phyloP scores from a whole-genome alignment of 2,329 filamentous ascomycete species.

The Cladosporium oxysporum region DNA sequence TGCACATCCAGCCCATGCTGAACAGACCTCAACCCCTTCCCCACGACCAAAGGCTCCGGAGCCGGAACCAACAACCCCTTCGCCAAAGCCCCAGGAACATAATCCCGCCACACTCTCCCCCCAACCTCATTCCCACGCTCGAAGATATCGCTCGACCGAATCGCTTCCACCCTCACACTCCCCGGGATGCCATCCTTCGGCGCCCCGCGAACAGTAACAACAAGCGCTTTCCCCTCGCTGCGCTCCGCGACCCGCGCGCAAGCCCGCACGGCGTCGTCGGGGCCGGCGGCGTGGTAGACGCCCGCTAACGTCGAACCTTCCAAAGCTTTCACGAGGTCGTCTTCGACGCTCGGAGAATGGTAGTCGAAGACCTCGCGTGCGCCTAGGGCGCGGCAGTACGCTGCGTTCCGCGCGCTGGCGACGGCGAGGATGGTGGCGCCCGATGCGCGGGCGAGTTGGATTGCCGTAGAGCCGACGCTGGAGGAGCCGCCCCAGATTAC shows the following conservation, averaged over 20 bases:
- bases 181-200: conserved; percentile 30
- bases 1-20: conserved; percentile 45
- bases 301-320: conserved; percentile 35
- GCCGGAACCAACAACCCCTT: conserved; percentile 40
- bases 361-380: conserved; percentile 51
- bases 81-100: conserved; percentile 37
- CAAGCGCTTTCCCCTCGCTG: conserved; percentile 33
- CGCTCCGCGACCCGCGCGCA: conserved; percentile 34
- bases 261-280: conserved; percentile 27
- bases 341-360: conserved; percentile 15
- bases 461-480: conserved; percentile 49
- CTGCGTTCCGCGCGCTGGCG: conserved; percentile 34
- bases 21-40: conserved; percentile 46
- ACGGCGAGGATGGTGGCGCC: conserved; percentile 48
- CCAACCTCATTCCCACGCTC: conserved; percentile 29
- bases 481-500: conserved; percentile 56
- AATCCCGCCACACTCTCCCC: conserved; percentile 34
- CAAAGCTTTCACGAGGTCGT: conserved; percentile 33
- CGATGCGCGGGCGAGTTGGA: conserved; percentile 46
- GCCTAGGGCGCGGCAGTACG: conserved; percentile 47
- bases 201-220: conserved; percentile 30
- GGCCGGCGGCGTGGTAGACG: conserved; percentile 34
- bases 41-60: conserved; percentile 44
- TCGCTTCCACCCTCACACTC: conserved; percentile 29
- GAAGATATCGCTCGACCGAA: conserved; percentile 33